phyloP scores from a whole-genome alignment of 2,329 filamentous ascomycete species.

The Apiospora phragmitis region DNA sequence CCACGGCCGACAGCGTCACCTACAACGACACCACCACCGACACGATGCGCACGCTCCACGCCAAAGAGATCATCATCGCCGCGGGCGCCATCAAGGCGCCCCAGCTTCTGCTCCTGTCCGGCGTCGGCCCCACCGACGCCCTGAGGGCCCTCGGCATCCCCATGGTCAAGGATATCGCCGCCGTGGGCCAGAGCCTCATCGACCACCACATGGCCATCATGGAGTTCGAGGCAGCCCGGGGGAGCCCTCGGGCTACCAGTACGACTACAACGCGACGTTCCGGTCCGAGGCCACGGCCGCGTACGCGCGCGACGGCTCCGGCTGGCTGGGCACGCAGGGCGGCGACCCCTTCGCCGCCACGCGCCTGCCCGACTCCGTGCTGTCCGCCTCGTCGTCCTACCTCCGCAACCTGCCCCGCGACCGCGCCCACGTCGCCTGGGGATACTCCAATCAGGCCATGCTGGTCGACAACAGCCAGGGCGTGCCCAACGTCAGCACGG shows the following conservation, averaged over 20 bases:
- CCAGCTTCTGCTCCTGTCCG: constrained; percentile 32
- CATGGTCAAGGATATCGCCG: constrained; percentile 27
- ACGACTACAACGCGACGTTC: neutral
- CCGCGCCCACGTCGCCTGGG: constrained; percentile 18
- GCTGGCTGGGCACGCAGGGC: neutral
- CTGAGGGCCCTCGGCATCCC: constrained; percentile 26
- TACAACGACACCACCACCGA: constrained; percentile 29
- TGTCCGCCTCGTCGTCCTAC: constrained; percentile 15
- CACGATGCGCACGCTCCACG: constrained; percentile 33
- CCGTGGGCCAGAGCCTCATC: constrained; percentile 30
- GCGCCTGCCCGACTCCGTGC: constrained; percentile 19
- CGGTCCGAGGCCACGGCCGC: neutral
- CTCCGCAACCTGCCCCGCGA: constrained; percentile 19
- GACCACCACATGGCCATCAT: constrained; percentile 23
- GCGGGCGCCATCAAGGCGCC: constrained; percentile 30
- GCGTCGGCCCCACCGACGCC: constrained; percentile 25
- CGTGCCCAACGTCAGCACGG: constrained; percentile 33
- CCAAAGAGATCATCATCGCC: constrained; percentile 28
- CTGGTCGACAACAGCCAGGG: constrained; percentile 47
- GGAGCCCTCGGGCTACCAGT: neutral
- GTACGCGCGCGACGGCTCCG: neutral
- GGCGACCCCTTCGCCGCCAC: neutral
- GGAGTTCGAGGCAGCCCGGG: constrained; percentile 10
- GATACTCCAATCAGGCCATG: constrained; percentile 23
- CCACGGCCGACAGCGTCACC: constrained; percentile 35